Evolutionary conservation across 177 flowering plant species (phyloP), one percentile per base, ranked within the genome.

Genomic region (Tripterygium wilfordii): DNA sequence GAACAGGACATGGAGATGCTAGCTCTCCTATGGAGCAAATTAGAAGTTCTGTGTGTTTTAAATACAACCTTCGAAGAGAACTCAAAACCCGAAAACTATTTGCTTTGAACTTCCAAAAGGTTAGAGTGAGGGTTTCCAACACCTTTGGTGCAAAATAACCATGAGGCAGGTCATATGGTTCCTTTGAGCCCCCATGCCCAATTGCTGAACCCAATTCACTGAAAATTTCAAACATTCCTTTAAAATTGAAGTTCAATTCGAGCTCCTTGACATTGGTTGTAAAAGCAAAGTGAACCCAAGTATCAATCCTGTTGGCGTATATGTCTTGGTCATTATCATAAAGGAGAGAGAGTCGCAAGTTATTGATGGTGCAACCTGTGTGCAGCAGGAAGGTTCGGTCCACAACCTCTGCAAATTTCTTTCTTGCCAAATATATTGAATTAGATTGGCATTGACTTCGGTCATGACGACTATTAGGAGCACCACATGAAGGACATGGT

Each of bases 331-430:
- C 8, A 13, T 16, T 5, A 38, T 40, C 45, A 40, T 36, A 36
- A 24, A 6, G 25, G 36, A 51, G 19, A 13, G 37, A 17, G 3
- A 51, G 8, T 10, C 33, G 35, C 6, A 51, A 37, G 16, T 28
- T 51, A 36, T 26, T 19, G 4, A 51, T 26, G 54, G 18, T 51
- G 54, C 45, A 27, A 29, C 54, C 45, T 10, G 54, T 38, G 25
- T 51, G 54, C 13, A 15, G 45, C n/a, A 27, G 35, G 26, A 51
- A 27, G n/a, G 18, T 21, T 29, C 35, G 12, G 45, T 39, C 45
- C 36, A 39, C 54, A 19, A 20, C 8, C 9, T 51, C 44, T 31
- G 18, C 22, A 22, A 51, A 51, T 29, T 27, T 28, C 27, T 1
- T 51, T 17, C 27, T 51, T 16, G 36, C 37, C 20, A 10, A 13